Evolutionary conservation across 2,329 filamentous ascomycete genomes (phyloP), one percentile per base, ranked within the genome.

Genomic region (Seiridium unicorne): DNA sequence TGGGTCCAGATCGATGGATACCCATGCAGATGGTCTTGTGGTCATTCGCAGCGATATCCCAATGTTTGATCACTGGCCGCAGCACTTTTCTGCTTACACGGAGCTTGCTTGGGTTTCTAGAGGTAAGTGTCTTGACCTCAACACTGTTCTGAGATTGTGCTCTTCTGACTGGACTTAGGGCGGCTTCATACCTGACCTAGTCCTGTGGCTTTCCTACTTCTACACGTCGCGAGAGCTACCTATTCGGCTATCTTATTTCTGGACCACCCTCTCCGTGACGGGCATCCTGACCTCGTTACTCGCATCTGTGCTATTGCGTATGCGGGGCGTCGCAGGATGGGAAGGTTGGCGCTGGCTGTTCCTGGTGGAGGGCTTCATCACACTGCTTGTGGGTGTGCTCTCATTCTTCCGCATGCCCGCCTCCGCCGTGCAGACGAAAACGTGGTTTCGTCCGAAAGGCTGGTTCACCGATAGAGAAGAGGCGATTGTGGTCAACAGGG

Each of bases 381-480:
- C 83, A 0, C 68, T 84, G 1, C 36, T 73, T 2, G 68, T 67
- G 7, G 83, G 83, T 0, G 63, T 84, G 2, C 68, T 76, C 10
- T 80, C 81, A 0, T 84, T 79, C 67, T 80, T 84, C 64, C 77
- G 81, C 62, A 82, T 86, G 77, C 82, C 83, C 1, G 75, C 76
- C 1, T 79, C 77, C 0, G 74, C 74, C 0, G 76, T 77, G 1
- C 78, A 82, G 65, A 83, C 80, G 0, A 80, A 80, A 63, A 76
- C 75, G 3, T 81, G 78, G 77, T 81, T 81, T 63, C 75, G 79
- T 0, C 77, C 75, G 0, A 79, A 79, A 7, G 78, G 81, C 2
- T 87, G 84, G 84, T 87, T 87, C 68, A 81, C 70, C 2, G 82
- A 85, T 56, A 79, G 80, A n/a, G 84, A 87, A 65, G 78, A 84